Percentiles rank a stretch among this genome's conserved stretches.
Conservation (phyloP, 2,329 filamentous ascomycete genomes). For the Aspergillus chevalieri region DNA sequence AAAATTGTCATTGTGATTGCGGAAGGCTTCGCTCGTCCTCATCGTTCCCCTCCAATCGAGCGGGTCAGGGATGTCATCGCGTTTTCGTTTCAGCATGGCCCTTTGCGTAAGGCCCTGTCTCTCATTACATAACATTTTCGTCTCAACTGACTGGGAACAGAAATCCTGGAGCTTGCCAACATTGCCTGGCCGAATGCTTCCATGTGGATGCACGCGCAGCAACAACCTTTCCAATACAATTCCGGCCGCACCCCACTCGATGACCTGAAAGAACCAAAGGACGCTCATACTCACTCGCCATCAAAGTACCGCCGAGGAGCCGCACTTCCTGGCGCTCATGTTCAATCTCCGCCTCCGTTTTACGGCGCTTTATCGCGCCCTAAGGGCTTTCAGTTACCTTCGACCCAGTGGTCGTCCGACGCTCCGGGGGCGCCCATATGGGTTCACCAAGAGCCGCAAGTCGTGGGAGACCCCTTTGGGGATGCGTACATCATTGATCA, state of each 20-base stretch:
- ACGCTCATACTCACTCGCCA: constrained; percentile 61
- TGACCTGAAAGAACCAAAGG: constrained; percentile 42
- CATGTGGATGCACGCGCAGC: constrained; percentile 56
- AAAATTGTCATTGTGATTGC: constrained; percentile 71
- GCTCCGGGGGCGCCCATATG: constrained; percentile 21
- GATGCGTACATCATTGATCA: constrained; percentile 30
- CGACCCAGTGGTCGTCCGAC: constrained; percentile 19
- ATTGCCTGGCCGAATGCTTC: constrained; percentile 74
- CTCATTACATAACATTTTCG: background rate
- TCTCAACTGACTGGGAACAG: constrained; percentile 38
- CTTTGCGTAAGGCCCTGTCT: constrained; percentile 52
- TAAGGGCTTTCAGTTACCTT: constrained; percentile 24
- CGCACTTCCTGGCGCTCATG: background rate
- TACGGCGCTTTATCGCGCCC: constrained; percentile 23
- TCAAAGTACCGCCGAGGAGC: constrained; percentile 29
- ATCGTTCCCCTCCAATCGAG: constrained; percentile 51
- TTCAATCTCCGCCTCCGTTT: constrained; percentile 3
- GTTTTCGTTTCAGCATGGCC: constrained; percentile 82
- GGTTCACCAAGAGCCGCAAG: constrained; percentile 22
- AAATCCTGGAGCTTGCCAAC: constrained; percentile 63
- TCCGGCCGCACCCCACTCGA: constrained; percentile 14
- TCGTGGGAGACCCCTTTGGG: constrained; percentile 35
- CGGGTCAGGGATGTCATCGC: constrained; percentile 65
- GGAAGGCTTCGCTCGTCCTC: constrained; percentile 58
- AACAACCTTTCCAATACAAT: constrained; percentile 31